phyloP scores from a whole-genome alignment of 1,284 basidiomycete species.

The Pyrrhoderma lamaoense region DNA sequence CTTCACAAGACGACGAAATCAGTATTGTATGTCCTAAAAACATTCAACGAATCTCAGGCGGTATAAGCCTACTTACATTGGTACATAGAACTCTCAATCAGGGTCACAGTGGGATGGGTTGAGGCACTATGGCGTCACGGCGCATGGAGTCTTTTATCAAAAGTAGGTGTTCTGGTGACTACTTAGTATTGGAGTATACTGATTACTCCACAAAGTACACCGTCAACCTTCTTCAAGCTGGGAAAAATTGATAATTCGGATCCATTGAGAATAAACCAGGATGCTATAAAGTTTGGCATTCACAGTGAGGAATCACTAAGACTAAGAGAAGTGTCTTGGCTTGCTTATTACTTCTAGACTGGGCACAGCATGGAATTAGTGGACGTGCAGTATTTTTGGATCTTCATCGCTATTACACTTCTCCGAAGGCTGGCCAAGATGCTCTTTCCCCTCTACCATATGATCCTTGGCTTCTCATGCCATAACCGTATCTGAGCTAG shows the following conservation, averaged over 20 bases:
- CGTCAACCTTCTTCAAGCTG: constrained; percentile 34
- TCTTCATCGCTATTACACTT: constrained; percentile 45
- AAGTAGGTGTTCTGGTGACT: too few species aligned
- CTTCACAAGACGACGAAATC: constrained; percentile 53
- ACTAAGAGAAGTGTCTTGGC: too few species aligned
- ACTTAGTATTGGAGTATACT: too few species aligned
- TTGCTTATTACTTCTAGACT: constrained; percentile 37
- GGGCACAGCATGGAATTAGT: constrained; percentile 68
- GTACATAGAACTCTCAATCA: constrained; percentile 59
- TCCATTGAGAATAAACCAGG: constrained; percentile 43
- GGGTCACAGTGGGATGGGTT: constrained; percentile 72
- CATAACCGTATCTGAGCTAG: constrained; percentile 49
- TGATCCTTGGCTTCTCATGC: constrained; percentile 57
- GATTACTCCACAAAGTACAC: constrained; percentile 32
- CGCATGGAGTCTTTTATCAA: constrained; percentile 57
- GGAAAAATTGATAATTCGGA: constrained; percentile 43
- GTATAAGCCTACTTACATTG: too few species aligned
- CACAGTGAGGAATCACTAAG: too few species aligned
- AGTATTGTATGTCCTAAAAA: constrained; percentile 55
- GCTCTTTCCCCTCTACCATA: constrained; percentile 40
- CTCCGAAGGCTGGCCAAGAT: constrained; percentile 22
- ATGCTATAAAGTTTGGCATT: constrained; percentile 49
- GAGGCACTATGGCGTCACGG: constrained; percentile 49
- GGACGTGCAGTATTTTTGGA: constrained; percentile 66
- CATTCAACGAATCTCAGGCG: not conserved